Conservation (phyloP, 2,329 filamentous ascomycete genomes). For the Monosporascus sp. region DNA sequence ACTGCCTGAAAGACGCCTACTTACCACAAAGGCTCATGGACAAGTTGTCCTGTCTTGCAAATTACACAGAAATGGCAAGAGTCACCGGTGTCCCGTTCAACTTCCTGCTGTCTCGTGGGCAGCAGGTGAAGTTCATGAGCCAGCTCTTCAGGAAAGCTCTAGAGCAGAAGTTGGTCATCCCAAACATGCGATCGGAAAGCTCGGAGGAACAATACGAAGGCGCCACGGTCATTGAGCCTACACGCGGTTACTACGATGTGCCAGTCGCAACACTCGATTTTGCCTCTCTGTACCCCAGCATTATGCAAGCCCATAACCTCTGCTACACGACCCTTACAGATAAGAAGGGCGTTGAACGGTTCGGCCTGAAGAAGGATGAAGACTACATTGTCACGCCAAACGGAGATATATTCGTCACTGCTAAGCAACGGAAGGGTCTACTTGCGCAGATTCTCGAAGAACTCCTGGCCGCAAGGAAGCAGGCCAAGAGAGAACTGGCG, state of each 20-base stretch:
- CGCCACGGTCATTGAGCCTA: slow-evolving; percentile 95
- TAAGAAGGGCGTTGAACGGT: slow-evolving; percentile 69
- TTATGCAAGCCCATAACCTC: slow-evolving; percentile 97
- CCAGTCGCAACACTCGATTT: slow-evolving; percentile 98
- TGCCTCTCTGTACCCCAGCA: slow-evolving; percentile 95
- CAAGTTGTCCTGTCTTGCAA: slow-evolving; percentile 96
- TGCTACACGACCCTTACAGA: slow-evolving; percentile 94
- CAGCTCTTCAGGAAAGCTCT: slow-evolving; percentile 93
- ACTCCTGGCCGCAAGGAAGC: slow-evolving; percentile 83
- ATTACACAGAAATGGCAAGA: slow-evolving; percentile 99
- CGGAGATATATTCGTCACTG: slow-evolving; percentile 85
- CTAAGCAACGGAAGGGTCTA: slow-evolving; percentile 84
- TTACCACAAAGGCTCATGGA: slow-evolving; percentile 92
- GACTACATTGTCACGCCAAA: slow-evolving; percentile 97
- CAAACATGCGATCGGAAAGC: slow-evolving; percentile 68
- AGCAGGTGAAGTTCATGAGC: slow-evolving; percentile 97
- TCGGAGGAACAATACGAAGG: slow-evolving; percentile 92
- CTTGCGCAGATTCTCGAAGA: slow-evolving; percentile 95
- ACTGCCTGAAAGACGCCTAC: slow-evolving; percentile 97
- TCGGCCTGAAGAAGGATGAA: slow-evolving; percentile 75
- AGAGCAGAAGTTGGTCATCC: slow-evolving; percentile 90
- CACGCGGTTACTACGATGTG: slow-evolving; percentile 87
- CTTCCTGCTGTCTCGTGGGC: slow-evolving; percentile 81
- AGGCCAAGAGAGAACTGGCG: slow-evolving; percentile 85
- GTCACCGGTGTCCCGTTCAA: slow-evolving; percentile 98